Evolutionary conservation across 208 protist species (phyloP).

Genomic region (Trypanosoma melophagium): DNA sequence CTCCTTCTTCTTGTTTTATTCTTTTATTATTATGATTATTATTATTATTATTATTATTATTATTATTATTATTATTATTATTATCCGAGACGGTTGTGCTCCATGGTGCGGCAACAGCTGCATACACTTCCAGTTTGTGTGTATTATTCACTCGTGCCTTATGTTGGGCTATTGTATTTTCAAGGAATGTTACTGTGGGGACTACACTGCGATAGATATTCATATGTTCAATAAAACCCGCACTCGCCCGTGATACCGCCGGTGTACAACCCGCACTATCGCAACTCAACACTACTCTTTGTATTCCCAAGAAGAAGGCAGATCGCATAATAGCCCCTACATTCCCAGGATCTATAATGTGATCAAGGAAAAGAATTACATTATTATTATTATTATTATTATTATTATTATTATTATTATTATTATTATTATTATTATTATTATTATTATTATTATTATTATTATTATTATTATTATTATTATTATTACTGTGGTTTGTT

Average conservation of each 20-base stretch:
- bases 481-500: not conserved
- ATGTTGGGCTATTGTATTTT: constrained; percentile 25
- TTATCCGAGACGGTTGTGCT: not conserved
- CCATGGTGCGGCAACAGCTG: constrained; percentile 11
- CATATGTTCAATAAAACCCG: constrained; percentile 75
- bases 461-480: not conserved
- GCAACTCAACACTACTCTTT: constrained; percentile 58
- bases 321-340: constrained; percentile 72
- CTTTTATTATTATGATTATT: not conserved
- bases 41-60: constrained; percentile 1
- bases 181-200: constrained; percentile 41
- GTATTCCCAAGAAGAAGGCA: constrained; percentile 69
- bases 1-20: constrained; percentile 1
- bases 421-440: not conserved
- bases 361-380: constrained; percentile 65
- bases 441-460: constrained; percentile 5
- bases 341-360: constrained; percentile 77
- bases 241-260: constrained; percentile 65
- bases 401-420: not conserved
- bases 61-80: not conserved
- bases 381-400: not conserved
- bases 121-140: constrained; percentile 20
- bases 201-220: constrained; percentile 40
- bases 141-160: constrained; percentile 5
- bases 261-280: constrained; percentile 69